Percentiles rank a stretch among this genome's conserved stretches.
Evolutionary conservation across 106 monocot species (phyloP).

Genomic region (Triglochin maritima): DNA sequence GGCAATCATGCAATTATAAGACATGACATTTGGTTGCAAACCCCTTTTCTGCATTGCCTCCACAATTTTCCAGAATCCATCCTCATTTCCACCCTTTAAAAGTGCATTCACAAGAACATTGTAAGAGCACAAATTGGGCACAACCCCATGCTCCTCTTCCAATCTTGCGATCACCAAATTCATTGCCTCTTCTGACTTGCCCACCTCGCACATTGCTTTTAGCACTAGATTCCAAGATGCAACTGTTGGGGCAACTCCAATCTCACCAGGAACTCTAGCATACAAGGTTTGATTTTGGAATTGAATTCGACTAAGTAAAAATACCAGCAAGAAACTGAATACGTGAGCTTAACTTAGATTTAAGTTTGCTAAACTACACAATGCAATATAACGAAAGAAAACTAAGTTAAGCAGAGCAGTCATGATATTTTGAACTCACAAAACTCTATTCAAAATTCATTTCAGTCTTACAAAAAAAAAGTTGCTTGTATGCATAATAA

Average conservation of each 20-base stretch:
- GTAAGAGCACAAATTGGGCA: constrained; percentile 38
- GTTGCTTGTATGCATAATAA: too few relatives aligned
- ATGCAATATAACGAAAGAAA: too few relatives aligned
- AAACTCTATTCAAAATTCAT: too few relatives aligned
- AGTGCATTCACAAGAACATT: constrained; percentile 49
- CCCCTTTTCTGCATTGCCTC: constrained; percentile 24
- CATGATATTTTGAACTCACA: too few relatives aligned
- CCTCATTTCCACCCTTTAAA: constrained; percentile 29
- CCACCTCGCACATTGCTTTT: constrained; percentile 19
- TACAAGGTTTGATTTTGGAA: too few relatives aligned
- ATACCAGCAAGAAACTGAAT: too few relatives aligned
- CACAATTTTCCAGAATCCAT: constrained; percentile 30
- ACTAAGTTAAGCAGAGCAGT: too few relatives aligned
- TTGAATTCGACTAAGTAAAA: too few relatives aligned
- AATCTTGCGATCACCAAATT: constrained; percentile 32
- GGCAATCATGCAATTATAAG: constrained; percentile 48
- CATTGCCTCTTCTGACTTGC: constrained; percentile 17
- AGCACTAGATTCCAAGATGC: constrained; percentile 40
- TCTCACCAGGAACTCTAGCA: constrained; percentile 10
- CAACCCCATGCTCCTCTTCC: constrained; percentile 31
- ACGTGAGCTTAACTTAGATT: too few relatives aligned
- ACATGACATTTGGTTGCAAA: constrained; percentile 26
- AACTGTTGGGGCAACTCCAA: constrained; percentile 25
- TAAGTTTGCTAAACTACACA: too few relatives aligned
- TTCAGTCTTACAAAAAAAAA: too few relatives aligned